phyloP scores from a whole-genome alignment of 495 filamentous ascomycete species.

The Paragyromitra xinjiangensis region DNA sequence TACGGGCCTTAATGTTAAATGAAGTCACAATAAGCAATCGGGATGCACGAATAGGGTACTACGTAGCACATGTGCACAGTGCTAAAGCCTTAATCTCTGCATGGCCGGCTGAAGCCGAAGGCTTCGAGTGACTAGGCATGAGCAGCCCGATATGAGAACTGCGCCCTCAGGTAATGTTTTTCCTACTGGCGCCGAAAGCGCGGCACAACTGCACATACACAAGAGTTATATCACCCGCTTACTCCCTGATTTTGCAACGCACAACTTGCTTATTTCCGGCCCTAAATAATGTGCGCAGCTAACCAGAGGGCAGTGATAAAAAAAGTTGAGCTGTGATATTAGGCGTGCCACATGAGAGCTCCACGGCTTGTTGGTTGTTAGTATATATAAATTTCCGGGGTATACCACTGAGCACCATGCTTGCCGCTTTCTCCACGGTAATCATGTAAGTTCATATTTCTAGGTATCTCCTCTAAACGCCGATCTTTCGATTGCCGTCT shows the following conservation, averaged over 20 bases:
- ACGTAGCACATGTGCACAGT: constrained; percentile 1
- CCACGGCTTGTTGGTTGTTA: not conserved
- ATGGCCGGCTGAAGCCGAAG: constrained; percentile 3
- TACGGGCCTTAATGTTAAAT: constrained; percentile 18
- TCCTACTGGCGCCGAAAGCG: constrained; percentile 12
- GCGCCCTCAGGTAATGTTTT: not conserved
- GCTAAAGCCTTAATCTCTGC: not conserved
- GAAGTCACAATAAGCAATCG: constrained; percentile 9
- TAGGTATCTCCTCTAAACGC: constrained; percentile 1
- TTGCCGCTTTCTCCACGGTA: not conserved
- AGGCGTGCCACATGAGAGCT: not conserved
- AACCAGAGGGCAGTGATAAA: not conserved
- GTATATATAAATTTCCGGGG: not conserved
- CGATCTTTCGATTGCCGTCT: not conserved
- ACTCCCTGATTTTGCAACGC: not conserved
- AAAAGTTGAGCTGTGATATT: not conserved
- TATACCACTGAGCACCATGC: not conserved
- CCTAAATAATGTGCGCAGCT: not conserved
- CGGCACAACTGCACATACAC: constrained; percentile 1
- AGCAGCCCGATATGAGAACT: constrained; percentile 5
- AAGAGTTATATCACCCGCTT: not conserved
- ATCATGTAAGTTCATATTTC: not conserved
- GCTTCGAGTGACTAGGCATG: constrained; percentile 34
- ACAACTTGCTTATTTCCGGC: not conserved
- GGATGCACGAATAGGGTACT: constrained; percentile 8